These are phyloP conservation scores for Manihot esculenta DNA, from an alignment of 441 rosid species.

Conservation along the genomic window DNA sequence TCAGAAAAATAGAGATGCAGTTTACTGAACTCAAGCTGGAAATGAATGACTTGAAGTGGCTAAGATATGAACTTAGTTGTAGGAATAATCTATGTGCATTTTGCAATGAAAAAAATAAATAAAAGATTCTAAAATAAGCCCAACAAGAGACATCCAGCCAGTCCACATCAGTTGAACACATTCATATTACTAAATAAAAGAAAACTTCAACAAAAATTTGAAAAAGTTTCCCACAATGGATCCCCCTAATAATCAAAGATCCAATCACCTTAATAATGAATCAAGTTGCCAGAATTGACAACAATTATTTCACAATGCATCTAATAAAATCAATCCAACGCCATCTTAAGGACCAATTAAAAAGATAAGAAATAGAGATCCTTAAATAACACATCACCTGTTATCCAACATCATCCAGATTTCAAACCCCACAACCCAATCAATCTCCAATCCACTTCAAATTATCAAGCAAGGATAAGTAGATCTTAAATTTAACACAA, in stretches of 20 bases:
- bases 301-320: neutral
- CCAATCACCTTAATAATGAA: neutral
- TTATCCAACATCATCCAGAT: neutral
- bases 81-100: neutral
- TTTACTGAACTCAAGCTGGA: neutral
- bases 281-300: neutral
- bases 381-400: neutral
- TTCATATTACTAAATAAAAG: neutral
- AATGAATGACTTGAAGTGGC: neutral
- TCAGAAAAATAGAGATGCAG: no score
- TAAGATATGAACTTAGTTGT: neutral
- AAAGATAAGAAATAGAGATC: neutral
- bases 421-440: neutral
- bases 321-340: neutral
- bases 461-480: neutral
- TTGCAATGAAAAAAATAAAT: neutral
- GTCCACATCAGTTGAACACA: neutral
- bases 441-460: slow-evolving; percentile 1
- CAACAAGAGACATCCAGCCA: neutral
- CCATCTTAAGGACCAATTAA: neutral
- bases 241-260: neutral
- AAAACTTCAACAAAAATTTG: neutral
- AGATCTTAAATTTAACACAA: neutral
- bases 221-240: neutral
- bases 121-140: neutral